A percentile compares a stretch with the other conserved stretches of the same genome.
These are phyloP conservation scores for Solanum sejunctum DNA, from an alignment of 257 asterid species.

Conservation along the genomic window DNA sequence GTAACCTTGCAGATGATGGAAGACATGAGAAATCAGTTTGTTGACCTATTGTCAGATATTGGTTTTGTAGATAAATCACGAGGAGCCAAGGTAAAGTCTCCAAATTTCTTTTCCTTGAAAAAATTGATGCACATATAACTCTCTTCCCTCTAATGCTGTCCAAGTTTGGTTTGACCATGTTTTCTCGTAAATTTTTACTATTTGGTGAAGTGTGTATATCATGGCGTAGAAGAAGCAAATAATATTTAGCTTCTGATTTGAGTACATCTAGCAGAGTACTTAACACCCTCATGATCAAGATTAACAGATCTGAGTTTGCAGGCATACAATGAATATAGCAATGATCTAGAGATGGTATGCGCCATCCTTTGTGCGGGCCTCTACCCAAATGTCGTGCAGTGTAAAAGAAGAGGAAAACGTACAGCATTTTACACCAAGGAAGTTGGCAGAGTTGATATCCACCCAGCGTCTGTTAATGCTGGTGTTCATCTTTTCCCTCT, in stretches of 20 bases:
- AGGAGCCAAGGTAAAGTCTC: conserved; percentile 39
- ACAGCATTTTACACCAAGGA: conserved; percentile 74
- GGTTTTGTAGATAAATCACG: conserved; percentile 73
- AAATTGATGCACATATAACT: neutral
- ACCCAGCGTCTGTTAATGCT: conserved; percentile 90
- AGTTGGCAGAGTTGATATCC: conserved; percentile 83
- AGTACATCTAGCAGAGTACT: neutral
- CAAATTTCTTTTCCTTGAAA: neutral
- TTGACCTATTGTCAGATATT: conserved; percentile 71
- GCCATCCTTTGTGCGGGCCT: conserved; percentile 96
- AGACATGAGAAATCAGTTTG: conserved; percentile 79
- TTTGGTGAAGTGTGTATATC: neutral
- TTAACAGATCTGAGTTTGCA: conserved; percentile 15
- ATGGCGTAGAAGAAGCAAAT: neutral
- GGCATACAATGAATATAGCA: conserved; percentile 65
- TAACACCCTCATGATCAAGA: neutral
- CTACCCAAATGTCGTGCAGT: conserved; percentile 92
- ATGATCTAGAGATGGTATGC: conserved; percentile 87
- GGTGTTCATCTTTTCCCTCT: conserved; percentile 72
- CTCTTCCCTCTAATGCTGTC: neutral
- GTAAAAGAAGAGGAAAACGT: conserved; percentile 89
- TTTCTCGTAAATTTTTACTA: neutral
- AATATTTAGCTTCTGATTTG: neutral
- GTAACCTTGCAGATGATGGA: conserved; percentile 79
- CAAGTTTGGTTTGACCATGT: neutral